Evolutionary conservation across 2,329 filamentous ascomycete genomes (phyloP).

Genomic region (Verticillium dahliae): DNA sequence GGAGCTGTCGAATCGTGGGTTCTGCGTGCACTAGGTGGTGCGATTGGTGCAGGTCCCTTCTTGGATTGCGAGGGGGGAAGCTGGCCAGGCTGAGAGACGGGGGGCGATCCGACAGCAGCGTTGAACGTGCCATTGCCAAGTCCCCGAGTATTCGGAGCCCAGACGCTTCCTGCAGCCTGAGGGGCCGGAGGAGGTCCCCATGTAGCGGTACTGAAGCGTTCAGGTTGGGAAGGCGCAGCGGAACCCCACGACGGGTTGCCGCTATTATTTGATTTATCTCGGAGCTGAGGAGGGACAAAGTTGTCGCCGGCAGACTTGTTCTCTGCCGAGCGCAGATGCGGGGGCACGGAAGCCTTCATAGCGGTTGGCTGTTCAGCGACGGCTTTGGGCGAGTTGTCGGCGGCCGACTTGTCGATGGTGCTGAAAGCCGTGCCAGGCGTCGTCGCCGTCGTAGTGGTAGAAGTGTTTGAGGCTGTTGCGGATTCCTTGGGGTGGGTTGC

Average conservation of each 20-base stretch:
- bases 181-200: slow-evolving; percentile 40
- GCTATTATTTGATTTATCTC: neutral
- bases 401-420: neutral
- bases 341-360: slow-evolving; percentile 2
- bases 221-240: slow-evolving; percentile 26
- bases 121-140: slow-evolving; percentile 76
- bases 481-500: slow-evolving; percentile 2
- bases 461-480: neutral
- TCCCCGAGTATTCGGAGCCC: slow-evolving; percentile 67
- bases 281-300: neutral
- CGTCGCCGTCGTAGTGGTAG: slow-evolving; percentile 2
- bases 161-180: slow-evolving; percentile 54
- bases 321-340: neutral
- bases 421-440: neutral
- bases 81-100: slow-evolving; percentile 22
- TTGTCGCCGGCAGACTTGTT: neutral
- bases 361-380: neutral
- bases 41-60: slow-evolving; percentile 39
- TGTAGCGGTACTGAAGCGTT: slow-evolving; percentile 39
- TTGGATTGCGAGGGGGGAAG: slow-evolving; percentile 18
- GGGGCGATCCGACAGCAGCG: slow-evolving; percentile 29
- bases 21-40: slow-evolving; percentile 22
- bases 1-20: slow-evolving; percentile 8
- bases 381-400: neutral
- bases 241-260: slow-evolving; percentile 4